Conservation (phyloP, 2,329 filamentous ascomycete genomes). For the Ophiostoma piceae region DNA sequence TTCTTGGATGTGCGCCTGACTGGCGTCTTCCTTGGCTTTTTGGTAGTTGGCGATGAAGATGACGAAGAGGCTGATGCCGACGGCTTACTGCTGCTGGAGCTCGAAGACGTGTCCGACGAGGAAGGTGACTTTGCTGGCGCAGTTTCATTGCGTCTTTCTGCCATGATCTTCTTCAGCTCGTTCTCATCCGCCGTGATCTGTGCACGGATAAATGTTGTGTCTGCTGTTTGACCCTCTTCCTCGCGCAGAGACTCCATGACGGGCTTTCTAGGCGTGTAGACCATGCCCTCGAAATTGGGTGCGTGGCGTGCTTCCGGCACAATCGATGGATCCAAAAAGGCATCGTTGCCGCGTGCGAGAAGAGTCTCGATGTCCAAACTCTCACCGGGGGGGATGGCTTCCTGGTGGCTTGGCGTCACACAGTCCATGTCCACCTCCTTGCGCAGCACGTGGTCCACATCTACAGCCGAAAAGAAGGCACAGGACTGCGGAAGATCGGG, state of each 20-base stretch:
- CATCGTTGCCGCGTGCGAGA: constrained; percentile 63
- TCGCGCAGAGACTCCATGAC: constrained; percentile 71
- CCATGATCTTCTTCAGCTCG: too few species aligned
- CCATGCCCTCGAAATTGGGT: constrained; percentile 57
- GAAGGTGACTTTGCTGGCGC: constrained; percentile 15
- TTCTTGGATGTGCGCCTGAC: constrained; percentile 20
- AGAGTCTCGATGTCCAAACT: constrained; percentile 77
- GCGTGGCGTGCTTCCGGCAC: constrained; percentile 47
- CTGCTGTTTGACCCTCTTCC: constrained; percentile 36
- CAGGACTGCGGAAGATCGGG: constrained; percentile 89
- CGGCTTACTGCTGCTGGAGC: neutral
- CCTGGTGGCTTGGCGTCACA: constrained; percentile 78
- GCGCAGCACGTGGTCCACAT: constrained; percentile 90
- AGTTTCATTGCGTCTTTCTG: constrained; percentile 32
- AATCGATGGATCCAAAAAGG: constrained; percentile 62
- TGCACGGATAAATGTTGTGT: constrained; percentile 65
- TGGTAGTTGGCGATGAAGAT: neutral
- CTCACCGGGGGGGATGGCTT: constrained; percentile 76
- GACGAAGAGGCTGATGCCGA: neutral
- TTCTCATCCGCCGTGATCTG: constrained; percentile 60
- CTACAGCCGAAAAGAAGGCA: constrained; percentile 91
- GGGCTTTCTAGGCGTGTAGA: constrained; percentile 65
- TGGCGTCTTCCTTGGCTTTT: constrained; percentile 15
- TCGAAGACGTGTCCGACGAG: neutral
- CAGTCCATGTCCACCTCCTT: constrained; percentile 99